These are phyloP conservation scores for Apiospora saccharicola DNA, from an alignment of 2,329 filamentous ascomycete genomes.

Conservation along the genomic window DNA sequence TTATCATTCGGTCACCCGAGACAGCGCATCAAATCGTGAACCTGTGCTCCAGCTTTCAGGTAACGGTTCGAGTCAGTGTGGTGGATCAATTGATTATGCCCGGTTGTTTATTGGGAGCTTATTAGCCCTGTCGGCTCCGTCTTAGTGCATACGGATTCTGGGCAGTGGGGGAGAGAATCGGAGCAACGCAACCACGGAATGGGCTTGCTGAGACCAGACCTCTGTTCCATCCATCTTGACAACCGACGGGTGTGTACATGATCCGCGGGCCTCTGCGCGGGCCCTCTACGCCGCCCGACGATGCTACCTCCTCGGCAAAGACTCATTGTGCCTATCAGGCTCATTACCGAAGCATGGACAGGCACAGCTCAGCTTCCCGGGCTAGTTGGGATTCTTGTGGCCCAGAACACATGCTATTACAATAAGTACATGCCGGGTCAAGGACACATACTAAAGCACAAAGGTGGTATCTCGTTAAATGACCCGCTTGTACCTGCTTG, in stretches of 20 bases:
- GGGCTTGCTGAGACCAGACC: slow-evolving; percentile 15
- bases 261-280: slow-evolving; percentile 3
- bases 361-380: not conserved
- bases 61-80: slow-evolving; percentile 17
- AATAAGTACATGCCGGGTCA: not conserved
- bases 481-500: slow-evolving; percentile 15
- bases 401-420: slow-evolving; percentile 1
- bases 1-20: not conserved
- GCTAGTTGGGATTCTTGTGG: not conserved
- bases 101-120: slow-evolving; percentile 4
- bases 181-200: not conserved
- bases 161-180: not conserved
- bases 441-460: not conserved
- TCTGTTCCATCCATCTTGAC: slow-evolving; percentile 13
- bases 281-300: not conserved
- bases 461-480: not conserved
- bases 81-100: slow-evolving; percentile 14
- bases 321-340: not conserved
- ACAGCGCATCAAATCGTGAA: not conserved
- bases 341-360: slow-evolving; percentile 2
- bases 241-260: slow-evolving; percentile 14
- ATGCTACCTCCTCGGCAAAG: slow-evolving; percentile 11
- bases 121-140: not conserved
- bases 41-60: slow-evolving; percentile 5
- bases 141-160: not conserved